phyloP scores from a whole-genome alignment of 768 basidiomycete genomes.

The Pulveroboletus sp. region DNA sequence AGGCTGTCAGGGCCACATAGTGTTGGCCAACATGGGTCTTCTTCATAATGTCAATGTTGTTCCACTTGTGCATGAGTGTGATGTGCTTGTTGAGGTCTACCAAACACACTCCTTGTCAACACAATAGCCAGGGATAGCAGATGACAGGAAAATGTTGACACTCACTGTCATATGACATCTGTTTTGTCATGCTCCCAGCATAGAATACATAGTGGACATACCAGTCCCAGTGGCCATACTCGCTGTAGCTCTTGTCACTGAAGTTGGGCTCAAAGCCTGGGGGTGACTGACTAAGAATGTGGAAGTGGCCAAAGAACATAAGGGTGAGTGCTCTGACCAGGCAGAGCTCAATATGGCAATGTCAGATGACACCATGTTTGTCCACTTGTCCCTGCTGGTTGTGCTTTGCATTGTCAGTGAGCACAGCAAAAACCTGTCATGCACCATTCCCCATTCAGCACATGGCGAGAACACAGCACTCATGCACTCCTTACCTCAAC shows the following conservation, averaged over 20 bases:
- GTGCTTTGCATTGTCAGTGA: conserved; percentile 31
- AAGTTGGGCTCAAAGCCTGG: conserved; percentile 31
- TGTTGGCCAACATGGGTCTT: conserved; percentile 19
- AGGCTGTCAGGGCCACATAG: conserved; percentile 29
- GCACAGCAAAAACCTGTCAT: conserved; percentile 25
- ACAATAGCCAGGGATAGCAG: too few relatives aligned
- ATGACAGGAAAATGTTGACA: neutral
- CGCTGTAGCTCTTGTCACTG: conserved; percentile 15
- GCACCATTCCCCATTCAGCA: too few relatives aligned
- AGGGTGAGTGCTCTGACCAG: conserved; percentile 26
- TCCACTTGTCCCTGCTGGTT: conserved; percentile 32
- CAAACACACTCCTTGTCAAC: neutral
- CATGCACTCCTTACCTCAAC: neutral
- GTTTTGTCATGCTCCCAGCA: neutral
- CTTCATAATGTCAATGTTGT: conserved; percentile 26
- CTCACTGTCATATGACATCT: conserved; percentile 31
- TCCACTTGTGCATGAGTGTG: conserved; percentile 21
- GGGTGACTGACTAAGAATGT: conserved; percentile 17
- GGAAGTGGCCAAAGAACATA: conserved; percentile 30
- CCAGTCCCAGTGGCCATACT: conserved; percentile 30
- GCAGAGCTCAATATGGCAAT: conserved; percentile 29
- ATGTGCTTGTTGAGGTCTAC: conserved; percentile 24
- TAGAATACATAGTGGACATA: conserved; percentile 27
- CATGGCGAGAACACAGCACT: too few relatives aligned
- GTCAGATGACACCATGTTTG: conserved; percentile 30